A percentile compares a stretch with the other conserved stretches of the same genome.
phyloP scores from a whole-genome alignment of 495 filamentous ascomycete genomes.

The Penicillium nucicola region DNA sequence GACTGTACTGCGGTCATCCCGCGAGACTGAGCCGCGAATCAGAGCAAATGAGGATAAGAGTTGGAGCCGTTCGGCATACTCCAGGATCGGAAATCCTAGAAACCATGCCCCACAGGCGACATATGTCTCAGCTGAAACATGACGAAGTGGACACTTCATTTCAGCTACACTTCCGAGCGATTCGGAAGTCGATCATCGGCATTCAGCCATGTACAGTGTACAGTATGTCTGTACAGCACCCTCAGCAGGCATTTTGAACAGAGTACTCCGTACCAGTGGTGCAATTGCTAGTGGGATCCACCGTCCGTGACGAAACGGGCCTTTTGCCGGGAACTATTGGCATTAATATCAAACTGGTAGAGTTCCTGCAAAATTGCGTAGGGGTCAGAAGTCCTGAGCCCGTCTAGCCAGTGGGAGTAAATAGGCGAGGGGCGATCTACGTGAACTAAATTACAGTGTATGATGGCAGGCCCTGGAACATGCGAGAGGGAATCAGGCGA shows the following conservation, averaged over 20 bases:
- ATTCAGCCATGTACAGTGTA: background rate
- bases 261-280: background rate
- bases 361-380: background rate
- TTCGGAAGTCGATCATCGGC: background rate
- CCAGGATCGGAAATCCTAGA: slow-evolving; percentile 16
- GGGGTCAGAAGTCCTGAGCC: background rate
- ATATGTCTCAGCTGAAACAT: background rate
- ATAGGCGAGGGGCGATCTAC: background rate
- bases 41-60: slow-evolving; percentile 4
- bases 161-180: background rate
- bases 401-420: background rate
- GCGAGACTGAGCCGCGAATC: slow-evolving; percentile 5
- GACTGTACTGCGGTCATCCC: no score
- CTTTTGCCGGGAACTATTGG: background rate
- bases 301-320: background rate
- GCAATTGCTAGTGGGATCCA: background rate
- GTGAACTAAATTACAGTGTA: background rate
- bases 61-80: slow-evolving; percentile 11
- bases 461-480: background rate
- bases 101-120: slow-evolving; percentile 5
- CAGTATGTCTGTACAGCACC: no score
- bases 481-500: slow-evolving; percentile 11
- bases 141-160: background rate
- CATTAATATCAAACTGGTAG: background rate
- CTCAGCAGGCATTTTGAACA: no score